Percentiles rank a stretch among this genome's conserved stretches.
Evolutionary conservation across 495 filamentous ascomycete genomes (phyloP).

Genomic region (Podospora didyma): DNA sequence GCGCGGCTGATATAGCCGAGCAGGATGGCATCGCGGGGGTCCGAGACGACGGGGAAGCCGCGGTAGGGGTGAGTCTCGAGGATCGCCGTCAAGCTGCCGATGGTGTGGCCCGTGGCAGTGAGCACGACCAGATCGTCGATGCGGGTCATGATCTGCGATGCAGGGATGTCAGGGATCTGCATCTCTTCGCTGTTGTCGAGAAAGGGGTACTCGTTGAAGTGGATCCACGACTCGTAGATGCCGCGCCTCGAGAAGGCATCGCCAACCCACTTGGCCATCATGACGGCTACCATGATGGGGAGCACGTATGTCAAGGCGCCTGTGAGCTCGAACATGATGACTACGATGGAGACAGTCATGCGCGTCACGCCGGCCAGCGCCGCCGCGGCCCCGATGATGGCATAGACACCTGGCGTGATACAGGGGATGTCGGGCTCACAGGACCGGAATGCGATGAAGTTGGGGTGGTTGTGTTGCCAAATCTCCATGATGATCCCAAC

Average conservation of each 20-base stretch:
- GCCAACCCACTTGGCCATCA: constrained; percentile 97
- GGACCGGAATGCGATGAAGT: constrained; percentile 68
- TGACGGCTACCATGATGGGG: constrained; percentile 99
- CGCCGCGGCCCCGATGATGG: constrained; percentile 89
- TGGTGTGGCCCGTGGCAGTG: constrained; percentile 81
- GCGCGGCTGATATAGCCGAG: constrained; percentile 93
- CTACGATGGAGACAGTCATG: constrained; percentile 91
- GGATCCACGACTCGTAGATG: constrained; percentile 98
- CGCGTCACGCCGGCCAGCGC: constrained; percentile 98
- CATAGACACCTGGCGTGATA: constrained; percentile 95
- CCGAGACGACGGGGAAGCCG: constrained; percentile 86
- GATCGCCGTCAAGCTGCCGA: constrained; percentile 64
- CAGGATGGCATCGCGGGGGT: constrained; percentile 67
- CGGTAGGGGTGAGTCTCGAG: constrained; percentile 73
- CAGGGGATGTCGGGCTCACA: constrained; percentile 89
- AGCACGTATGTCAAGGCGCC: constrained; percentile 94
- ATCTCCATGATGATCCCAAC: constrained; percentile 85
- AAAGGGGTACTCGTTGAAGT: constrained; percentile 93
- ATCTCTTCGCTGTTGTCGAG: constrained; percentile 89
- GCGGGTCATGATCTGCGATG: constrained; percentile 82
- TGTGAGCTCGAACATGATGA: constrained; percentile 98
- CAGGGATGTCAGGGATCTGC: constrained; percentile 75
- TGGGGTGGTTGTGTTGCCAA: constrained; percentile 76
- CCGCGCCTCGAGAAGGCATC: constrained; percentile 92
- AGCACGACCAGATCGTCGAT: constrained; percentile 87